phyloP scores from a whole-genome alignment of 805 yeast genomes.

The Sungouiozyma ichnusensis region DNA sequence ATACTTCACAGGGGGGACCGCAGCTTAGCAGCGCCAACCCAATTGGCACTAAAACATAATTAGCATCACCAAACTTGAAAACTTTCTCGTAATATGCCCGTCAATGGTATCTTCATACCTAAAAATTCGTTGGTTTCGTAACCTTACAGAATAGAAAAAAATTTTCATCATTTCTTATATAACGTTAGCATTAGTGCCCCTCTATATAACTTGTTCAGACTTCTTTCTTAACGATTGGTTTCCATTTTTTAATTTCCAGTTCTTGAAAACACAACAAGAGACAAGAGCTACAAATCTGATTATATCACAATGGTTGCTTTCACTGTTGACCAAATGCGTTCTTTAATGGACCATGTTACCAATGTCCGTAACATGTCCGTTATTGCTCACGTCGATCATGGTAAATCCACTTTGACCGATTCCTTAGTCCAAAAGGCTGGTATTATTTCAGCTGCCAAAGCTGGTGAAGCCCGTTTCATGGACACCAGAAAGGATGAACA shows the following conservation, averaged over 20 bases:
- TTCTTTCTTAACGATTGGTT: not conserved
- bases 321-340: constrained; percentile 90
- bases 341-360: constrained; percentile 98
- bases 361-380: constrained; percentile 99
- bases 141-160: not conserved
- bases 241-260: not conserved
- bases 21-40: too few species aligned
- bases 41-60: not conserved
- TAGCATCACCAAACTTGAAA: not conserved
- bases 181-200: not conserved
- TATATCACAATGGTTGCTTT: constrained; percentile 31
- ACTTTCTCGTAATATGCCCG: not conserved
- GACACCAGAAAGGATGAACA: constrained; percentile 99
- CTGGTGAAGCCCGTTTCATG: constrained; percentile 99
- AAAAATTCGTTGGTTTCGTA: not conserved
- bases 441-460: constrained; percentile 98
- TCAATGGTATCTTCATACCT: not conserved
- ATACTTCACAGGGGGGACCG: too few species aligned
- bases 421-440: constrained; percentile 99
- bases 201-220: not conserved
- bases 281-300: not conserved
- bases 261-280: not conserved
- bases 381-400: constrained; percentile 99
- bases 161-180: not conserved
- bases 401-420: constrained; percentile 98